Base-by-base conservation (phyloP, 2,329 filamentous ascomycete species). In the Neonectria ditissima region DNA sequence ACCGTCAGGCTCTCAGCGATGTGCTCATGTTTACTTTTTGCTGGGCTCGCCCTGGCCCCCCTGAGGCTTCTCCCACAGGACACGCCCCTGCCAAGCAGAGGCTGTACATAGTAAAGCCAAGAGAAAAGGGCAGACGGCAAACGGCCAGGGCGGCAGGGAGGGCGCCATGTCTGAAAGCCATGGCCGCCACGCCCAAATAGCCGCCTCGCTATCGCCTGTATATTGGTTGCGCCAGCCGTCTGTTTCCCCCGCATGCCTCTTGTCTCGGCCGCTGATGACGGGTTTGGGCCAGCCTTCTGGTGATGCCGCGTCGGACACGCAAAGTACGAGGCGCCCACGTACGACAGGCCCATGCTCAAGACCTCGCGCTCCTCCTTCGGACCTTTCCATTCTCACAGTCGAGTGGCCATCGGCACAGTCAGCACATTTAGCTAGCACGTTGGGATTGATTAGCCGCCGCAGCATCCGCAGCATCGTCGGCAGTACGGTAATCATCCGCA, bases 41-140 rank as follows among this genome's bases (percentile, higher is more conserved):
- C 58, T 54, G 53, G 62, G 60, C 59, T 58, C 58, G 58, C 62
- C 69, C 65, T 60, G 51, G 34, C 55, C 69, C 69, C 69, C 69
- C 72, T 66, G 59, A 68, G 56, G 59, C 55, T 67, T 56, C 51
- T 57, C 51, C 61, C 52, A 34, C 51, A 52, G 48, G 52, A 34
- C 51, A 52, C 51, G 52, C 69, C 69, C 69, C 41, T 55, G 39
- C 20, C 16, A 13, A 14, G 26, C 45, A 30, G n/a, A 48, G 45
- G 26, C 9, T 32, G 47, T n/a, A n/a, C n/a, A n/a, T n/a, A n/a
- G n/a, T n/a, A 22, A 34, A 18, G 47, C 47, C 47, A 50, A 32
- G 47, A 50, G 26, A 50, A 55, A 70, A 70, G 68, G 66, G 66
- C 68, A 65, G 56, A 51, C 47, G 58, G 47, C 14, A 26, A 50